Evolutionary conservation across 2,329 filamentous ascomycete genomes (phyloP), one percentile per base, ranked within the genome.

Genomic region (Acrocalymma vagum): DNA sequence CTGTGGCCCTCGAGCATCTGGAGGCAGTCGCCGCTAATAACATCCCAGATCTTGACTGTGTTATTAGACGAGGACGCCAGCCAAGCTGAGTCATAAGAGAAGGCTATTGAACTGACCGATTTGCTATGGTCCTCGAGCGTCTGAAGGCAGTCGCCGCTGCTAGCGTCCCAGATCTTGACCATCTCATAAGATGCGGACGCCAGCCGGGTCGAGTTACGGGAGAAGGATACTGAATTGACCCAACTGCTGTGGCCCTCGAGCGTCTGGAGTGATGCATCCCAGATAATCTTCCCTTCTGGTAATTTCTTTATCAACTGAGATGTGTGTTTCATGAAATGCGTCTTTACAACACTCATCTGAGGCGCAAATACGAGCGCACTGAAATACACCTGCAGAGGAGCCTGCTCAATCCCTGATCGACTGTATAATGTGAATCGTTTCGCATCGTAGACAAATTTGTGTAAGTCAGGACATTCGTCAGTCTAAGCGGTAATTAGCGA

Each of bases 1-100:
- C n/a, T n/a, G n/a, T n/a, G n/a, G n/a, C n/a, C n/a, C n/a, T n/a
- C n/a, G n/a, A n/a, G n/a, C n/a, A n/a, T n/a, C n/a, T n/a, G n/a
- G n/a, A n/a, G n/a, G n/a, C n/a, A n/a, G n/a, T n/a, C n/a, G n/a
- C n/a, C n/a, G n/a, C n/a, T n/a, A n/a, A n/a, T n/a, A n/a, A n/a
- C 32, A 22, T 58, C 53, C 54, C 47, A 61, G 29, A 61, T 13
- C 44, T 43, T 52, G 15, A 60, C 43, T 9, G 44, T 53, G 1
- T 29, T 38, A 33, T 60, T 47, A 14, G 10, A 6, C n/a, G 48
- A 58, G 9, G 53, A 58, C 17, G 46, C 57, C 14, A 60, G 42
- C 25, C 22, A 29, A 9, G 28, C 38, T n/a, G 29, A 45, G 42
- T 58, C 42, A 18, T 30, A 45, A 8, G 51, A 58, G 46, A 60